A percentile compares a stretch with the other conserved stretches of the same genome.
Evolutionary conservation across 1,284 basidiomycete genomes (phyloP).

Genomic region (Apiotrichum brassicae): DNA sequence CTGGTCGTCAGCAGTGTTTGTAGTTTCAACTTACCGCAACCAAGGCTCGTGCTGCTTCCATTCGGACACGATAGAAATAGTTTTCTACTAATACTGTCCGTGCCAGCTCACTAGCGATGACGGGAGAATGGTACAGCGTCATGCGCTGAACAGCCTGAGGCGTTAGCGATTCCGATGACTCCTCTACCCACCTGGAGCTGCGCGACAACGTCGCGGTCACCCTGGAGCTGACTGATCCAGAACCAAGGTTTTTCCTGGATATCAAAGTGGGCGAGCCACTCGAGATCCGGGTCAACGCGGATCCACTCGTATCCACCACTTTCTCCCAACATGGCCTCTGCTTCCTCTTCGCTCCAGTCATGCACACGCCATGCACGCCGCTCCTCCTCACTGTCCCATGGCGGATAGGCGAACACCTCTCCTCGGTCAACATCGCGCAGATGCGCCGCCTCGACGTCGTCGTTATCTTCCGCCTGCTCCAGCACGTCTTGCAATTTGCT

Average conservation of each 20-base stretch:
- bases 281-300: conserved; percentile 95
- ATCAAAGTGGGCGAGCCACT: conserved; percentile 88
- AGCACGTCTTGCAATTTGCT: conserved; percentile 77
- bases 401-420: conserved; percentile 84
- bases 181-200: conserved; percentile 79
- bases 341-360: conserved; percentile 97
- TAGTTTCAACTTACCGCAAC: conserved; percentile 58
- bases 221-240: conserved; percentile 96
- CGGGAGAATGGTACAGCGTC: conserved; percentile 70
- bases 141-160: conserved; percentile 75
- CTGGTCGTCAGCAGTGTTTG: conserved; percentile 16
- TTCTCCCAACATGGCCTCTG: conserved; percentile 83
- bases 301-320: conserved; percentile 85
- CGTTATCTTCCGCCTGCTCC: conserved; percentile 80
- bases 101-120: conserved; percentile 84
- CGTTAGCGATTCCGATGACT: neutral
- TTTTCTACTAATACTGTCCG: conserved; percentile 91
- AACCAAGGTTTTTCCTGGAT: conserved; percentile 97
- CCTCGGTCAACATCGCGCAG: conserved; percentile 71
- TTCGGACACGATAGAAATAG: conserved; percentile 95
- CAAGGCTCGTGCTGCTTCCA: conserved; percentile 84
- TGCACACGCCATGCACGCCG: conserved; percentile 91
- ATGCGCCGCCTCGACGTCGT: conserved; percentile 74
- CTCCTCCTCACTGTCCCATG: conserved; percentile 89
- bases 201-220: conserved; percentile 96